These are phyloP conservation scores for Polyplosphaeria fusca DNA, from an alignment of 495 filamentous ascomycete genomes.

Conservation along the genomic window DNA sequence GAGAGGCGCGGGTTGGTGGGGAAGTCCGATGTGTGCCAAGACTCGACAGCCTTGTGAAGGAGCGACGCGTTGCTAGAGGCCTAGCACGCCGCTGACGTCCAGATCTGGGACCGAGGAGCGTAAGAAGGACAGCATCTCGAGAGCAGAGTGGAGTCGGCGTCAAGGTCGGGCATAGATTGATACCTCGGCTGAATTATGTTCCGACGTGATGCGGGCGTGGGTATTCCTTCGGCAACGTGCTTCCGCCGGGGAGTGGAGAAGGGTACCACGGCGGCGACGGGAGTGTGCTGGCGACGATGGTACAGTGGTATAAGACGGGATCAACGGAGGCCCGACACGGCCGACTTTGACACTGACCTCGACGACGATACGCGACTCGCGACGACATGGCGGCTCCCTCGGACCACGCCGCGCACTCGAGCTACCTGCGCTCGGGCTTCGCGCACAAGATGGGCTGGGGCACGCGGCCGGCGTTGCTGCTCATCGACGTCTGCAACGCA, in stretches of 20 bases:
- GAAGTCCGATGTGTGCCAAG: conserved; percentile 29
- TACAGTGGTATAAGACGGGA: conserved; percentile 3
- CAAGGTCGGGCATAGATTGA: conserved; percentile 15
- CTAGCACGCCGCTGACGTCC: background rate
- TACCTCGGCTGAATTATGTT: conserved; percentile 22
- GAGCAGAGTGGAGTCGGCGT: background rate
- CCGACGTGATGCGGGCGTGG: background rate
- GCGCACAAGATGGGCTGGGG: conserved; percentile 42
- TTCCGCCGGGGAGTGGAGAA: background rate
- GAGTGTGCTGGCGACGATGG: too few species aligned
- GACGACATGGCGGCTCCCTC: background rate
- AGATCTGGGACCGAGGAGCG: background rate
- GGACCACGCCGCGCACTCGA: conserved; percentile 5
- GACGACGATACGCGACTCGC: too few species aligned
- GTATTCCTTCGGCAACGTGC: conserved; percentile 7
- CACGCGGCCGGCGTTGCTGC: conserved; percentile 35
- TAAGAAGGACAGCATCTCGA: background rate
- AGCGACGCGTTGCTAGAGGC: background rate
- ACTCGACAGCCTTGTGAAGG: background rate
- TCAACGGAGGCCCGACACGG: background rate
- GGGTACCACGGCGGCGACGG: too few species aligned
- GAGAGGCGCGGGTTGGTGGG: conserved; percentile 17
- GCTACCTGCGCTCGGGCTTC: conserved; percentile 32
- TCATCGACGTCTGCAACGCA: conserved; percentile 45
- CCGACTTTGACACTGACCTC: too few species aligned